Evolutionary conservation across 371 early-diverging fungal species (phyloP), one percentile per base, ranked within the genome.

Genomic region (Haplosporangium sp.): DNA sequence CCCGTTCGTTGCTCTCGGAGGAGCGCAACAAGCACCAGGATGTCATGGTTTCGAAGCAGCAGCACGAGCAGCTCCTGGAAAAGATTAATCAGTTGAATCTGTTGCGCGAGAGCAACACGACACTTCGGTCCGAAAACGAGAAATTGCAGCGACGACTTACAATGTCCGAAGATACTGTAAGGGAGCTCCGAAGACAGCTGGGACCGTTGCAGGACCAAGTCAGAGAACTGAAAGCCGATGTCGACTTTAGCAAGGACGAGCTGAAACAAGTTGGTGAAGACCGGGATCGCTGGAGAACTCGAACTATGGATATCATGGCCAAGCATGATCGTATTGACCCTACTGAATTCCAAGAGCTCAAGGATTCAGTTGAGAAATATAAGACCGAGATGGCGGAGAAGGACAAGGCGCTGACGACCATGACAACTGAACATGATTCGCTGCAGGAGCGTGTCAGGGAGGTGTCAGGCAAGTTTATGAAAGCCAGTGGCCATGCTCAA

Each of bases 31-130:
- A 76, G 43, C 62, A 74, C 13, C 83, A 84, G 62, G 75, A 73
- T 36, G 64, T 76, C 14, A 64, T 83, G 8, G 83, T 81, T 16
- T 79, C 86, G 8, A 85, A 87, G 60, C 46, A 83, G 21, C 85
- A 87, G 74, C 86, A 91, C 55, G 66, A 81, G 53, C 87, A 90
- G 62, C 83, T 91, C 47, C 60, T 89, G 69, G 87, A 86, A 59
- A 89, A 90, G 82, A 80, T 89, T 56, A 85, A 91, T 63, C 86
- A 91, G 56, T 62, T 87, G 45, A 86, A 85, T 69, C 62, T 93
- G 21, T 73, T 94, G 46, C 89, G 91, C 11, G 94, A 93, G 59
- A 89, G 89, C 46, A 94, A 94, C 73, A 71, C 84, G 7, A 87
- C 87, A 5, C 76, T 94, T 56, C 87, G 94, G 5, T 65, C 81